These are phyloP conservation scores for Dothideomycetes sp. DNA, from an alignment of 2,329 filamentous ascomycete genomes.

Conservation along the genomic window DNA sequence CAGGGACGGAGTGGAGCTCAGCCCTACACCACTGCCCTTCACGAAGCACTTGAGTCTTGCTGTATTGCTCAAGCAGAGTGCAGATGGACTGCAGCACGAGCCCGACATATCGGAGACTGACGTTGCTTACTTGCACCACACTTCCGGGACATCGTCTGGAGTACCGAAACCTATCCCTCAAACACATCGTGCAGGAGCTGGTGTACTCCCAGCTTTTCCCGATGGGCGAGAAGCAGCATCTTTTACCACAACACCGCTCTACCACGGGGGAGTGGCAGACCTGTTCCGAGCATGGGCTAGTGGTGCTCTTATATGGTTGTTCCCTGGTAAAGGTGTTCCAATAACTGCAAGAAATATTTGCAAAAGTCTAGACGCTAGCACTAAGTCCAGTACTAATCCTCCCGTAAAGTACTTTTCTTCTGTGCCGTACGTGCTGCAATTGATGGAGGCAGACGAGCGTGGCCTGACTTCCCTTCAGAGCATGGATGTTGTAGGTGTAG, in stretches of 20 bases:
- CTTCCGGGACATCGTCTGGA: conserved; percentile 54
- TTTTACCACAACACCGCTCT: conserved; percentile 55
- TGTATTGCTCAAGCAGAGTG: conserved; percentile 1
- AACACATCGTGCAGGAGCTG: conserved; percentile 43
- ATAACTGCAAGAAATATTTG: conserved; percentile 46
- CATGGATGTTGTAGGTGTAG: conserved; percentile 54
- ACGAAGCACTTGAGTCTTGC: conserved; percentile 1
- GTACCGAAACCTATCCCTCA: conserved; percentile 53
- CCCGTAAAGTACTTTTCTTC: conserved; percentile 48
- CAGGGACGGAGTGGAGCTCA: conserved; percentile 11
- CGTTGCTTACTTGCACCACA: conserved; percentile 50
- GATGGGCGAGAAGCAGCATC: conserved; percentile 32
- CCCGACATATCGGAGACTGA: conserved; percentile 21
- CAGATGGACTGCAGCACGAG: conserved; percentile 2
- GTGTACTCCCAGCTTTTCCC: conserved; percentile 40
- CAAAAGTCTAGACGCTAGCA: conserved; percentile 33
- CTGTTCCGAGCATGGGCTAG: conserved; percentile 52
- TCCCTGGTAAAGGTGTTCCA: conserved; percentile 44
- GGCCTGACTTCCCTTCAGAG: conserved; percentile 33
- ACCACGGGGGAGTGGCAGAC: conserved; percentile 55
- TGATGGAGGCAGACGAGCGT: conserved; percentile 33
- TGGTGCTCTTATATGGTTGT: conserved; percentile 49
- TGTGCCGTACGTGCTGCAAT: conserved; percentile 48
- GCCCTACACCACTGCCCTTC: conserved; percentile 10
- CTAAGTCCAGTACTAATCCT: conserved; percentile 14